Evolutionary conservation across 75 land plant species (phyloP).

Genomic region (Picea glauca): DNA sequence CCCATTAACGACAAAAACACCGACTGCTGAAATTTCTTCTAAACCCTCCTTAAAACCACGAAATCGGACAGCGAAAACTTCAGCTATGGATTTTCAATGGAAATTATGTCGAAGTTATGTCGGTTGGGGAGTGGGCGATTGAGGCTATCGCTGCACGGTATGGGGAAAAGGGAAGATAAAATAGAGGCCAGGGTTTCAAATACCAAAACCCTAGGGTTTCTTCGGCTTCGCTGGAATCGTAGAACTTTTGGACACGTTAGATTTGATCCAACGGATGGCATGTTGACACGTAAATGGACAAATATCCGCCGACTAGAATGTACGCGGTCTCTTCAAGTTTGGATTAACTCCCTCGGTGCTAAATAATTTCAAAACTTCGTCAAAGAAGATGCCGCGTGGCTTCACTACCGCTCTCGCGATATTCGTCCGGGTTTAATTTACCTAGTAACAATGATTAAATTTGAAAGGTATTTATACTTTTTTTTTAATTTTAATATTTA

Average conservation of each 20-base stretch:
- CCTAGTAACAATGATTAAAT: too few species aligned
- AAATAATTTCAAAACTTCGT: too few species aligned
- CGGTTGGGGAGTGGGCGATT: neutral
- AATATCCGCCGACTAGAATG: neutral
- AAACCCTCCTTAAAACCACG: neutral
- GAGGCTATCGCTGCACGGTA: neutral
- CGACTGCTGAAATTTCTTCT: neutral
- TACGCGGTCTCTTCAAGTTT: neutral
- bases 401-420: too few species aligned
- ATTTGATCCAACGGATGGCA: neutral
- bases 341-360: too few species aligned
- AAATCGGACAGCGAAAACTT: neutral
- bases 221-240: neutral
- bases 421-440: too few species aligned
- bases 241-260: neutral
- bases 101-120: neutral
- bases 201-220: conserved; percentile 12
- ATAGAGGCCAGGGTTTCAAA: neutral
- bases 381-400: too few species aligned
- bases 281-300: neutral
- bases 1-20: neutral
- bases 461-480: too few species aligned
- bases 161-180: neutral
- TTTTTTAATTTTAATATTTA: too few species aligned
- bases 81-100: neutral